A percentile compares a stretch with the other conserved stretches of the same genome.
phyloP scores from a whole-genome alignment of 2,329 filamentous ascomycete genomes.

The Fusarium tricinctum region DNA sequence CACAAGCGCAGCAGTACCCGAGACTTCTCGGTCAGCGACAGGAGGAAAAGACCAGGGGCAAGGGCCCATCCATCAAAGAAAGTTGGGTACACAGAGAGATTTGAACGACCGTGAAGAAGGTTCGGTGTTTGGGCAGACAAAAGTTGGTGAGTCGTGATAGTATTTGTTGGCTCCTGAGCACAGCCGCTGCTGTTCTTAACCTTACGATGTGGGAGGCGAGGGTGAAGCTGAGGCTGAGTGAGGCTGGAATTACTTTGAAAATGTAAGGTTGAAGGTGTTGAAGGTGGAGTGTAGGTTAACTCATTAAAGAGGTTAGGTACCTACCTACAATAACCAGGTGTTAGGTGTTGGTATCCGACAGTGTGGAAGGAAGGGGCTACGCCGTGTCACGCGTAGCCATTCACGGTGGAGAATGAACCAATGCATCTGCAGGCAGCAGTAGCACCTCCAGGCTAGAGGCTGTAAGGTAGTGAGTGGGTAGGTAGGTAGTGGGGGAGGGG shows the following conservation, averaged over 20 bases:
- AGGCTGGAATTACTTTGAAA: conserved; percentile 5
- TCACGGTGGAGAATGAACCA: conserved; percentile 7
- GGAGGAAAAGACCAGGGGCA: conserved; percentile 23
- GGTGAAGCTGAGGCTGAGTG: neutral
- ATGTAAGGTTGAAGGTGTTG: conserved; percentile 2
- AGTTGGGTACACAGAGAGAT: conserved; percentile 20
- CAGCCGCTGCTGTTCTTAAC: neutral
- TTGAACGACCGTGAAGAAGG: conserved; percentile 15
- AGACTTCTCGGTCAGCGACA: conserved; percentile 31
- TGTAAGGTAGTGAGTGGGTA: neutral
- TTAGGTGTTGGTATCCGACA: conserved; percentile 12
- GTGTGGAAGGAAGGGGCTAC: conserved; percentile 40
- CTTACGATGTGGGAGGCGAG: neutral
- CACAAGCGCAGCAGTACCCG: conserved; percentile 38
- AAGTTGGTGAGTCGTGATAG: conserved; percentile 4
- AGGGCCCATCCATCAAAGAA: conserved; percentile 26
- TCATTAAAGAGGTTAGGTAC: too few species aligned
- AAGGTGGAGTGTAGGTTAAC: neutral
- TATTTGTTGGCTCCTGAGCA: neutral
- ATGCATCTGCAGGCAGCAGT: conserved; percentile 28
- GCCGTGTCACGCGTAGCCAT: conserved; percentile 41
- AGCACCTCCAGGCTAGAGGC: neutral
- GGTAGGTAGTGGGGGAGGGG: conserved; percentile 23
- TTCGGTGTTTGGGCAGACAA: neutral
- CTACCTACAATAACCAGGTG: too few species aligned